Conservation (phyloP, 2,329 filamentous ascomycete species). For the Cladosporium sp. region DNA sequence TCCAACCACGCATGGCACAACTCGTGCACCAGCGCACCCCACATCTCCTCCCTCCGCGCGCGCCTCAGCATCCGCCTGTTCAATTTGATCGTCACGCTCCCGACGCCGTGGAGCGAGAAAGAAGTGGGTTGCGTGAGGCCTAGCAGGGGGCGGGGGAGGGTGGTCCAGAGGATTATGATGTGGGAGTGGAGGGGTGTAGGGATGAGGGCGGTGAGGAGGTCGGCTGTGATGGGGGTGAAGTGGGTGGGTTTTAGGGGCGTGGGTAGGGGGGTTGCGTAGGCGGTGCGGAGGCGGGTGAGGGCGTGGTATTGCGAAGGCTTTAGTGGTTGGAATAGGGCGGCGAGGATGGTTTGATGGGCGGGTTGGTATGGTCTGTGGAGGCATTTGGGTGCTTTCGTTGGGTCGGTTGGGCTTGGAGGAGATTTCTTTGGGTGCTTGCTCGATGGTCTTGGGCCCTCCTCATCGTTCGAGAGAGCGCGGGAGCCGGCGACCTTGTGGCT, state of each 20-base stretch:
- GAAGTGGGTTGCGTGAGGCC: background rate
- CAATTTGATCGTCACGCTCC: background rate
- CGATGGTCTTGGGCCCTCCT: background rate
- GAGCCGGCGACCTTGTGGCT: no score
- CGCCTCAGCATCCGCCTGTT: background rate
- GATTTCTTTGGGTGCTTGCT: no score
- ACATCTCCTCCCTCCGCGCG: background rate
- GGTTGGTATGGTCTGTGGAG: background rate
- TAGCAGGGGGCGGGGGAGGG: background rate
- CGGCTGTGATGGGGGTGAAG: background rate
- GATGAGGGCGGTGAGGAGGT: background rate
- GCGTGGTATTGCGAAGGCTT: no score
- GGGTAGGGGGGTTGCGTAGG: background rate
- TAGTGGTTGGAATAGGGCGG: no score
- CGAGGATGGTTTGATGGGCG: background rate
- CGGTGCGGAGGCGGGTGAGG: background rate
- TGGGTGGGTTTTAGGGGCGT: background rate
- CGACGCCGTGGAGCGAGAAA: background rate
- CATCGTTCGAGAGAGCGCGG: background rate
- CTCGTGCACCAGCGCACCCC: slow-evolving; percentile 17
- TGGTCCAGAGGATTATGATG: background rate
- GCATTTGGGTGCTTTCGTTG: background rate
- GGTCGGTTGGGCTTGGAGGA: no score
- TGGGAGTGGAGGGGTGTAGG: background rate
- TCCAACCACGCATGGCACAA: slow-evolving; percentile 17